Evolutionary conservation across 2,329 filamentous ascomycete species (phyloP), one percentile per base, ranked within the genome.

Genomic region (Aspergillus costaricaensis): DNA sequence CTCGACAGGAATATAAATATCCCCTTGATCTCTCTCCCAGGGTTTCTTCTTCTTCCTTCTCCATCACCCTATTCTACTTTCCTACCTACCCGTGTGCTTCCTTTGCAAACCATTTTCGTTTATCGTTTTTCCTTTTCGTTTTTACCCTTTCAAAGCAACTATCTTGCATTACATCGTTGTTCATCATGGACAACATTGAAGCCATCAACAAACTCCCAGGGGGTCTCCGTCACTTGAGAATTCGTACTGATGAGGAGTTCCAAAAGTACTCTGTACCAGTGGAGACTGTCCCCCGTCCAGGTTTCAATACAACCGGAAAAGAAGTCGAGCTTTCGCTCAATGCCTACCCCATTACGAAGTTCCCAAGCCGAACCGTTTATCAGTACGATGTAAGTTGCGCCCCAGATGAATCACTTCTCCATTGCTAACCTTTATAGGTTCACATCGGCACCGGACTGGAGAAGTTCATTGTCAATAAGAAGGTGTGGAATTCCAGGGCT

Each of bases 371-470:
- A 12, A 84, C 85, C 0, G 85, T 97, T 21, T 88, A 88, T 63
- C 93, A 97, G 72, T 98, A 94, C 68, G 92, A 96, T 78, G 91
- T 93, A 79, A 83, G 89, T 83, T 32, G 52, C 32, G 17, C 58
- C 55, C 17, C 15, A 27, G 21, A 38, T 39, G 21, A 14, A 1
- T 5, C 3, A 19, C 12, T 43, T 48, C 10, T 5, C 32, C 15
- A 36, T 8, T 54, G 44, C 21, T 53, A 2, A 61, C 32, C 5
- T 0, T 17, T 15, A 47, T 60, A 92, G 90, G 80, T 96, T 25
- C 72, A 83, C 4, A 83, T 94, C 47, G 85, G 87, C 2, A 86
- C 83, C 1, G 86, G 86, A 8, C 79, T 77, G 0, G 83, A 88
- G 59, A 91, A 89, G 75, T 84, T 84, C 4, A 49, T 49, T 5